Evolutionary conservation across 164 flowering plant genomes (phyloP), one percentile per base, ranked within the genome.

Genomic region (Echeveria elegans): DNA sequence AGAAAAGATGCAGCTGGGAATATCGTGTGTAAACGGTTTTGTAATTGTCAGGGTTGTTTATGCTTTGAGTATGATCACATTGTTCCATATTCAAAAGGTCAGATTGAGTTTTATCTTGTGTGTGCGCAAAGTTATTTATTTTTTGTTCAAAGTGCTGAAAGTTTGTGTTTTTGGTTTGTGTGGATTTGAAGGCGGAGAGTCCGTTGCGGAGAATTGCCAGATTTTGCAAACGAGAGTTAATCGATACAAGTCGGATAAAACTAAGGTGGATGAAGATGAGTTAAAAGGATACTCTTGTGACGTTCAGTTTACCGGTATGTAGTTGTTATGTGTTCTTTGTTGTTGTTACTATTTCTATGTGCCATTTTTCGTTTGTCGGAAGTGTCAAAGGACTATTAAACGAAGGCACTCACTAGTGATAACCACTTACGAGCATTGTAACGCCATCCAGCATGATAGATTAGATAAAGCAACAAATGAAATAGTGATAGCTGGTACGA

Each of bases 61-160:
- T 95, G 99, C 83, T 95, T 87, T 63, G 97, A 95, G 76, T 95
- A 92, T 72, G 99, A 92, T 71, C 99, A 95, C 77, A 86, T 90
- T 73, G 58, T 92, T 24, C 99, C 99, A n/a, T 95, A 65, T 77
- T 95, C 99, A 72, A 92, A 88, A 89, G 99, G 99, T 91, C 18
- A 15, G 31, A 30, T 58, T 21, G 69, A 21, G 32, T 26, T 34
- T 9, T 64, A 26, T n/a, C n/a, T n/a, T n/a, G n/a, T n/a, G n/a
- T n/a, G n/a, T n/a, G n/a, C n/a, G n/a, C n/a, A n/a, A n/a, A n/a
- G n/a, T n/a, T n/a, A n/a, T n/a, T n/a, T n/a, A n/a, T n/a, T n/a
- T n/a, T n/a, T n/a, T n/a, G n/a, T n/a, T n/a, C n/a, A n/a, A n/a
- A n/a, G n/a, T n/a, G n/a, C n/a, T 26, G 32, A 16, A 16, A 56